Conservation (phyloP, 257 asterid species). For the Ajuga chamaepitys region DNA sequence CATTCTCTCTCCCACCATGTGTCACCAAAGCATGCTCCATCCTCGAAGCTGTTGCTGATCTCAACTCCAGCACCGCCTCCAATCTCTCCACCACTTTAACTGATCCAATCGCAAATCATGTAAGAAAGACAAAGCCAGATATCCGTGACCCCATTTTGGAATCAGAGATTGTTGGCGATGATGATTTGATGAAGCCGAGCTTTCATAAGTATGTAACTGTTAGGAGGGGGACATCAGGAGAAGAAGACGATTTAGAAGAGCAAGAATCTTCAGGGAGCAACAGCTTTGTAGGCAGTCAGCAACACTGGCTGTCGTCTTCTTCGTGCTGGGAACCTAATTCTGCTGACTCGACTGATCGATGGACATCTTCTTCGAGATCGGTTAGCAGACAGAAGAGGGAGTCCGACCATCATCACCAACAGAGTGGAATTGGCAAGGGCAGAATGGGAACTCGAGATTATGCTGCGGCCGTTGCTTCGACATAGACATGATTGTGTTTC, state of each 20-base stretch:
- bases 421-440: slow-evolving; percentile 39
- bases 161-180: slow-evolving; percentile 53
- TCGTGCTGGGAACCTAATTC: slow-evolving; percentile 80
- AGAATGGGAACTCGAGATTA: slow-evolving; percentile 29
- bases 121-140: slow-evolving; percentile 30
- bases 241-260: slow-evolving; percentile 43
- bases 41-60: slow-evolving; percentile 95
- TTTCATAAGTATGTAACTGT: slow-evolving; percentile 85
- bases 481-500: not conserved
- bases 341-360: slow-evolving; percentile 51
- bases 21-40: slow-evolving; percentile 83
- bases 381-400: slow-evolving; percentile 38
- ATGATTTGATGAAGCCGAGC: slow-evolving; percentile 76
- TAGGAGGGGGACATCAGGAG: slow-evolving; percentile 50
- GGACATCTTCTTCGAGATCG: slow-evolving; percentile 49
- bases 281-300: slow-evolving; percentile 50
- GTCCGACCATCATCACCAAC: slow-evolving; percentile 35
- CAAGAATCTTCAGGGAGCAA: slow-evolving; percentile 90
- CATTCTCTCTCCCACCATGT: slow-evolving; percentile 67
- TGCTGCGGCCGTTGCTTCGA: slow-evolving; percentile 23
- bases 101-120: slow-evolving; percentile 15
- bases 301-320: slow-evolving; percentile 46
- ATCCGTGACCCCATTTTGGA: slow-evolving; percentile 49
- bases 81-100: slow-evolving; percentile 35
- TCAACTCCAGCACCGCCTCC: slow-evolving; percentile 67